These are phyloP conservation scores for Epichloe sibirici DNA, from an alignment of 2,329 filamentous ascomycete species.

Conservation along the genomic window DNA sequence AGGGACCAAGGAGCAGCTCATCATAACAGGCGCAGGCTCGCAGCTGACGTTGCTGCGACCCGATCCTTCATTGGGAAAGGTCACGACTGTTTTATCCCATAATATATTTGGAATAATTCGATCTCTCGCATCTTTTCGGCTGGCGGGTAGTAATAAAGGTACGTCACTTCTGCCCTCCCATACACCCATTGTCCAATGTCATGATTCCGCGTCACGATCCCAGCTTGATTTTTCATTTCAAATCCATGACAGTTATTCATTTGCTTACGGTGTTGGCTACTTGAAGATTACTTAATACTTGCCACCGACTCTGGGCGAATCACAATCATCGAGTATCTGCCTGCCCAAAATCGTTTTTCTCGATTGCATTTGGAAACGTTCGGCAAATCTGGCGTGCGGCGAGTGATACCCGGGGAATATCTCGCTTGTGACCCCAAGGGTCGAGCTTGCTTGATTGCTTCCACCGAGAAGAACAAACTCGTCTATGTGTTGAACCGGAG, in stretches of 20 bases:
- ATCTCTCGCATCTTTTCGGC: constrained; percentile 73
- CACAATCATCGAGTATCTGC: constrained; percentile 83
- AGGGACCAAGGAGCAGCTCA: constrained; percentile 94
- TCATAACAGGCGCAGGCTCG: constrained; percentile 85
- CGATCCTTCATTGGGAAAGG: constrained; percentile 73
- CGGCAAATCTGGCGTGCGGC: constrained; percentile 87
- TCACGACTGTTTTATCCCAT: constrained; percentile 76
- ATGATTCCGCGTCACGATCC: constrained; percentile 15
- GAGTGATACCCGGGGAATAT: constrained; percentile 92
- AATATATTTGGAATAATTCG: constrained; percentile 95
- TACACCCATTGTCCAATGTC: constrained; percentile 1
- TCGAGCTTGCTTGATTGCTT: constrained; percentile 85
- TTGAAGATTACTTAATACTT: constrained; percentile 84
- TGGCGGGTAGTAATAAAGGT: constrained; percentile 95
- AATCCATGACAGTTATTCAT: not conserved
- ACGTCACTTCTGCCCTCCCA: constrained; percentile 31
- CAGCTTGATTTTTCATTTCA: not conserved
- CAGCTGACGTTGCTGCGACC: constrained; percentile 79
- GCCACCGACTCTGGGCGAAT: constrained; percentile 93
- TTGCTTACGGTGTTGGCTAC: constrained; percentile 14
- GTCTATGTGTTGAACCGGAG: constrained; percentile 97
- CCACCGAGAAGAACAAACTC: constrained; percentile 97
- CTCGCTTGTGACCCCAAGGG: constrained; percentile 92
- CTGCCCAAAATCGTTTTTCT: constrained; percentile 74
- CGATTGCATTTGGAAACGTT: constrained; percentile 94